Base-by-base conservation (phyloP, 176 grass and related monocot genomes). In the Pontederia paniculata region DNA sequence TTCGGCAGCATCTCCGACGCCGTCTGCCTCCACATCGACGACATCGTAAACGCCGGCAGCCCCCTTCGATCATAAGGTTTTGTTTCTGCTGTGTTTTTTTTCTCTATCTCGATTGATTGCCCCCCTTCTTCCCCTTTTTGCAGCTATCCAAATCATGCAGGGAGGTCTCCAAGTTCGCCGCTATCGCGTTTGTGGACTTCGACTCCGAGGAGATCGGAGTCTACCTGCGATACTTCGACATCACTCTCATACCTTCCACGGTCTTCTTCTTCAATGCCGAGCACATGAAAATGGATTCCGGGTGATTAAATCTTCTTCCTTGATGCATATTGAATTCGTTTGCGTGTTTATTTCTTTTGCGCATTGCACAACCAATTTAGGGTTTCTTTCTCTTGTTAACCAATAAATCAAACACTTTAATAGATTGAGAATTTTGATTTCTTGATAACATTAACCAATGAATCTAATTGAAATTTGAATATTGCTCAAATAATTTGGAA, bases 211-310 rank as follows among this genome's bases (percentile, higher is more conserved):
- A 86, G 67, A 71, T 95, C 60, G 75, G 81, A 76, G 85, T 95
- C 49, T 95, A 95, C 54, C 49, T 83, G n/a, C 71, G 86, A 23
- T 89, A 95, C 62, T 95, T 95, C 50, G 90, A 96, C 74, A 96
- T 96, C 16, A 83, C 85, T 0, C 74, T 89, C 72, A 54, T 89
- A 50, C 85, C 85, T 12, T 83, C 85, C 8, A 86, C 68, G 47
- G 75, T 96, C 55, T 96, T 96, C 57, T 96, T 96, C 82, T 96
- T 89, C 73, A 96, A 96, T 61, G 85, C 90, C 53, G 85, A 89
- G 69, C 90, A 96, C 68, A 96, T 96, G 82, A 96, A 96, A 64
- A 86, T 89, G 79, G 90, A 96, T 76, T 89, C 90, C 17, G 82
- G 85, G 90, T 86, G 76, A 60, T 42, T 16, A 25, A 54, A 53